Base-by-base conservation (phyloP, 305 asterid genomes). In the Withania somnifera region DNA sequence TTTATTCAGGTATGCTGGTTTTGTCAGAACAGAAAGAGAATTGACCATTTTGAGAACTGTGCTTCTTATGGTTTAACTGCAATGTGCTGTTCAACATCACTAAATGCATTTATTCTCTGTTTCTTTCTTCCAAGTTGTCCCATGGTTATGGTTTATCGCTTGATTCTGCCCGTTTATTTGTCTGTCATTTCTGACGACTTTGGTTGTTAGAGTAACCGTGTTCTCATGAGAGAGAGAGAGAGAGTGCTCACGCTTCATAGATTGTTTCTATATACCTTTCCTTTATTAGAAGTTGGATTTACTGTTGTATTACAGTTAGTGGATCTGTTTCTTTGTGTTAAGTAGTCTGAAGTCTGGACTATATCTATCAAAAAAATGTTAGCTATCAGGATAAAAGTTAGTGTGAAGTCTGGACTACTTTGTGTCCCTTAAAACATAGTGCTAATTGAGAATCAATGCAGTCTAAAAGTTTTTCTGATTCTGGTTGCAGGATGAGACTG, bases 401-500 rank as follows among this genome's bases (percentile, higher is more conserved):
- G n/a, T 28, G 61, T 75, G 80, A 28, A 75, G 80, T 50, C 28
- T 51, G 80, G 47, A 28, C 63, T 17, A 75, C 80, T 75, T 75
- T 75, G 47, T 75, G 80, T 75, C 42, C 80, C 51, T 75, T 75
- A 30, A 51, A 47, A 50, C 0, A 11, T 73, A 14, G 26, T 6
- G 3, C 63, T 28, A 75, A 75, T 50, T 51, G 47, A 66, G 14
- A 64, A 56, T 34, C 42, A 53, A 51, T 80, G 20, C 67, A 80
- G 32, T 66, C 67, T 64, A 32, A 36, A 63, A 69, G 19, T 20
- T 52, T n/a, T 54, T 30, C 32, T 24, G 17, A 53, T 78, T 34
- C 17, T 89, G 45, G 73, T 87, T 90, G 85, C 97, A 96, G 99
- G 99, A 96, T 82, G 99, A 97, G 88, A 88, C 99, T 84, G 92